These are phyloP conservation scores for Metschnikowia cerradonensis DNA, from an alignment of 805 yeast genomes.

Conservation along the genomic window DNA sequence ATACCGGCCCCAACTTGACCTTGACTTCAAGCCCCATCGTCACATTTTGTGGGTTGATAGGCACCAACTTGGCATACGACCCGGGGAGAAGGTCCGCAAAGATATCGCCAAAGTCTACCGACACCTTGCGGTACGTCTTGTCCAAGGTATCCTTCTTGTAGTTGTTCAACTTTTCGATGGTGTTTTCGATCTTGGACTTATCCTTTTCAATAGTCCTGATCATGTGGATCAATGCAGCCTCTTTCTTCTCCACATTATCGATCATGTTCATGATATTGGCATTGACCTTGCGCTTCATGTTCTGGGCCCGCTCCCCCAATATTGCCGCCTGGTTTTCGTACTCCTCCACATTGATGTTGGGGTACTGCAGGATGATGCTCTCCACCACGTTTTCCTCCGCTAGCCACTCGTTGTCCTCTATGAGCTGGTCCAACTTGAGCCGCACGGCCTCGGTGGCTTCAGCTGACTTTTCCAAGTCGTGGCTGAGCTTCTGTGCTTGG, in stretches of 20 bases:
- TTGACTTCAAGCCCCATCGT: constrained; percentile 88
- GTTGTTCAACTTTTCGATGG: constrained; percentile 76
- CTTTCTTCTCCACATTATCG: constrained; percentile 88
- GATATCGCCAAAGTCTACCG: constrained; percentile 83
- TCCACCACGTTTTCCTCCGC: constrained; percentile 55
- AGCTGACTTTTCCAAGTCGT: constrained; percentile 50
- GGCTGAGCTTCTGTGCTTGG: constrained; percentile 49
- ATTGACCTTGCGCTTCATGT: constrained; percentile 78
- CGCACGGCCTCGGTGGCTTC: constrained; percentile 34
- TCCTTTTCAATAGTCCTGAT: constrained; percentile 85
- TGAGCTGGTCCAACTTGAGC: constrained; percentile 40
- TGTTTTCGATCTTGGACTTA: constrained; percentile 82
- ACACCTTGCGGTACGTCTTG: constrained; percentile 82
- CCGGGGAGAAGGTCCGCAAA: constrained; percentile 87
- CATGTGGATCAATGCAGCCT: constrained; percentile 68
- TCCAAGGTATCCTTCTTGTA: constrained; percentile 80
- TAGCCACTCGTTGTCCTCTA: constrained; percentile 69
- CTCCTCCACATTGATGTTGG: constrained; percentile 59
- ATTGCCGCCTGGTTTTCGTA: constrained; percentile 54
- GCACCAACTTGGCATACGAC: constrained; percentile 84
- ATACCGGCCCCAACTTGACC: constrained; percentile 84
- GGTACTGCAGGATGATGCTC: constrained; percentile 56
- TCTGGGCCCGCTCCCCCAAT: constrained; percentile 56
- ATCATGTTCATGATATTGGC: constrained; percentile 86
- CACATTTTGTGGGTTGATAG: constrained; percentile 74